A percentile compares a stretch with the other conserved stretches of the same genome.
phyloP scores from a whole-genome alignment of 768 basidiomycete species.

The Pleurotus platypus region DNA sequence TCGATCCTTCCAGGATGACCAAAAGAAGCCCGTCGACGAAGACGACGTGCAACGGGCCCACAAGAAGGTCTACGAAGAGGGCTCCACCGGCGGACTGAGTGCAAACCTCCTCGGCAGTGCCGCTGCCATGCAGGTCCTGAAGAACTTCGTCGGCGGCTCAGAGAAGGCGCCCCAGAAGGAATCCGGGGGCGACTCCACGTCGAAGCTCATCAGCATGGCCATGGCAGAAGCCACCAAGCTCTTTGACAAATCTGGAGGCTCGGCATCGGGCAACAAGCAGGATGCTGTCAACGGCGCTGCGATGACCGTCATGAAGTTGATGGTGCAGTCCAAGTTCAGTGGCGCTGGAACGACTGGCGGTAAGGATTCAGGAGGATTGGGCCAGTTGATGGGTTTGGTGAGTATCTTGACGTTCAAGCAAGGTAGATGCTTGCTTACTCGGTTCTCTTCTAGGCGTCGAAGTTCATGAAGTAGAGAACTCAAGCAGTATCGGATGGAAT shows the following conservation, averaged over 20 bases:
- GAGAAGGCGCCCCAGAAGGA: background rate
- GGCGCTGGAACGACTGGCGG: slow-evolving; percentile 43
- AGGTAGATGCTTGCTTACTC: background rate
- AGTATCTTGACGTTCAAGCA: background rate
- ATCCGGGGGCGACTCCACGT: slow-evolving; percentile 44
- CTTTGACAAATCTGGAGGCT: slow-evolving; percentile 67
- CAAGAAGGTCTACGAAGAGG: slow-evolving; percentile 54
- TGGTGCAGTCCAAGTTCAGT: slow-evolving; percentile 66
- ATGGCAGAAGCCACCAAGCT: slow-evolving; percentile 80
- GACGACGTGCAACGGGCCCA: slow-evolving; percentile 59
- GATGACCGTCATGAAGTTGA: slow-evolving; percentile 80
- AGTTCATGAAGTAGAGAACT: slow-evolving; percentile 15
- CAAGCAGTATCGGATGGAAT: no score
- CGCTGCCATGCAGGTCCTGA: slow-evolving; percentile 70
- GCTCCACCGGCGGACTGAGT: slow-evolving; percentile 45
- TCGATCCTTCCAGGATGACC: slow-evolving; percentile 36
- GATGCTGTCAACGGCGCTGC: slow-evolving; percentile 83
- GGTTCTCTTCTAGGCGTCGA: slow-evolving; percentile 20
- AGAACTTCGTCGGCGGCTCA: slow-evolving; percentile 52
- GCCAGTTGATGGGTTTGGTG: slow-evolving; percentile 59
- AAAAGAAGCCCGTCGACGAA: slow-evolving; percentile 64
- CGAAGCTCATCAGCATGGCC: slow-evolving; percentile 77
- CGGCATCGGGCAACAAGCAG: slow-evolving; percentile 68
- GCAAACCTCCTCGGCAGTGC: slow-evolving; percentile 71
- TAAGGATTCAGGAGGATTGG: slow-evolving; percentile 66